These are phyloP conservation scores for Cladophialophora exuberans DNA, from an alignment of 2,329 filamentous ascomycete species.

Conservation along the genomic window DNA sequence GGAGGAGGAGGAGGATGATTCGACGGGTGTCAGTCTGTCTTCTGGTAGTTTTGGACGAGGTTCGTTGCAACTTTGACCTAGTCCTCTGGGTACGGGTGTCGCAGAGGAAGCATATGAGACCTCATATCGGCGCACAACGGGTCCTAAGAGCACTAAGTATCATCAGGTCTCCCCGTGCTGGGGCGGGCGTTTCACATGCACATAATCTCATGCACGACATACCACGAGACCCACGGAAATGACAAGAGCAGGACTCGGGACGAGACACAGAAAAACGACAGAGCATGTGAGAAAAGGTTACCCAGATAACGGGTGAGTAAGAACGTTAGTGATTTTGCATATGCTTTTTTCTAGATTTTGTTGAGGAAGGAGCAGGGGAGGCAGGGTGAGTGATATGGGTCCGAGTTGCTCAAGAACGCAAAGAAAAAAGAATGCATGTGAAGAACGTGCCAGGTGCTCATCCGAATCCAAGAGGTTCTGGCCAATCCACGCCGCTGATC, in stretches of 20 bases:
- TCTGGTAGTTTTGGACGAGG: neutral
- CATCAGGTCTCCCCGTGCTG: neutral
- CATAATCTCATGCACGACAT: slow-evolving; percentile 16
- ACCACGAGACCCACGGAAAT: slow-evolving; percentile 3
- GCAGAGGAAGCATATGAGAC: neutral
- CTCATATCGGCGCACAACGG: neutral
- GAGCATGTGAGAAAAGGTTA: neutral
- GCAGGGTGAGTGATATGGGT: neutral
- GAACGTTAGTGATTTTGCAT: neutral
- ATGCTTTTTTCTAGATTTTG: slow-evolving; percentile 6
- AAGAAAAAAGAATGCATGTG: neutral
- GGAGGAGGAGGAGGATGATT: neutral
- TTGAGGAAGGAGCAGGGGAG: slow-evolving; percentile 3
- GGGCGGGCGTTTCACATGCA: slow-evolving; percentile 18
- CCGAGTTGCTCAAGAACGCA: neutral
- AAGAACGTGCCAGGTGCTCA: neutral
- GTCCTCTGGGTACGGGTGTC: too few species aligned
- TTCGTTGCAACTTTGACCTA: too few species aligned
- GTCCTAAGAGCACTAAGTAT: neutral
- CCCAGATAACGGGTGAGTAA: neutral
- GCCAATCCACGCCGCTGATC: neutral
- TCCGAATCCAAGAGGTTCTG: neutral
- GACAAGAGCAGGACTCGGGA: neutral
- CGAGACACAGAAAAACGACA: neutral
- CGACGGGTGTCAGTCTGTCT: neutral